Conservation (phyloP, 164 flowering plant species). For the Warburgia ugandensis region DNA sequence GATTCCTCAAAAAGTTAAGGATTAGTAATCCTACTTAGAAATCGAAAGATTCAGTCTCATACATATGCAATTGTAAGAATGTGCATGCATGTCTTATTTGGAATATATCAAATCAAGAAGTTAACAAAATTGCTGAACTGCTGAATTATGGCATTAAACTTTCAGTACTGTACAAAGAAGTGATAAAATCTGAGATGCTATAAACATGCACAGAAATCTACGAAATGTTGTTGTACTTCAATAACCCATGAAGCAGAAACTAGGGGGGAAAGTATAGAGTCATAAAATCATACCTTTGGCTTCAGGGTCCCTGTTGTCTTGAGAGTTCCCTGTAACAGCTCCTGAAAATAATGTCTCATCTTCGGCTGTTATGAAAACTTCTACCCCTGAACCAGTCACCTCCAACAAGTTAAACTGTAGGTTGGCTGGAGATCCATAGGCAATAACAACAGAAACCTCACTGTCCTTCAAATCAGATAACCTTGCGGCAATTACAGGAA, state of each 20-base stretch:
- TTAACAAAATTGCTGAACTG: no score
- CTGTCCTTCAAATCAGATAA: conserved; percentile 14
- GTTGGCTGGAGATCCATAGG: conserved; percentile 24
- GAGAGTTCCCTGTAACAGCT: neutral
- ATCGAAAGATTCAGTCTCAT: no score
- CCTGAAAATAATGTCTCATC: neutral
- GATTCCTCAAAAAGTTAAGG: no score
- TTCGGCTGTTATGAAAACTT: conserved; percentile 14
- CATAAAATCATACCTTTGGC: neutral
- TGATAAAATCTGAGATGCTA: no score
- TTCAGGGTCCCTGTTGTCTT: conserved; percentile 10
- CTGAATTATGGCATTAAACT: no score
- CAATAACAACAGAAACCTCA: conserved; percentile 15
- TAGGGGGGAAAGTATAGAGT: neutral
- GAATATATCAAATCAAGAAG: no score
- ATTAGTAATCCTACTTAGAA: no score
- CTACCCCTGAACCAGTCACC: conserved; percentile 20
- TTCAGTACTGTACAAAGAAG: no score
- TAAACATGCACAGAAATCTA: neutral
- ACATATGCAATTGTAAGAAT: no score
- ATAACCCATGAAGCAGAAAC: neutral
- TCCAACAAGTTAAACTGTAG: conserved; percentile 26
- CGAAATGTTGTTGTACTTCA: neutral
- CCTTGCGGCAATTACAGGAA: conserved; percentile 29
- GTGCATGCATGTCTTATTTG: no score